Conservation (phyloP, 2,329 filamentous ascomycete genomes). For the Tolypocladium cylindrosporum region DNA sequence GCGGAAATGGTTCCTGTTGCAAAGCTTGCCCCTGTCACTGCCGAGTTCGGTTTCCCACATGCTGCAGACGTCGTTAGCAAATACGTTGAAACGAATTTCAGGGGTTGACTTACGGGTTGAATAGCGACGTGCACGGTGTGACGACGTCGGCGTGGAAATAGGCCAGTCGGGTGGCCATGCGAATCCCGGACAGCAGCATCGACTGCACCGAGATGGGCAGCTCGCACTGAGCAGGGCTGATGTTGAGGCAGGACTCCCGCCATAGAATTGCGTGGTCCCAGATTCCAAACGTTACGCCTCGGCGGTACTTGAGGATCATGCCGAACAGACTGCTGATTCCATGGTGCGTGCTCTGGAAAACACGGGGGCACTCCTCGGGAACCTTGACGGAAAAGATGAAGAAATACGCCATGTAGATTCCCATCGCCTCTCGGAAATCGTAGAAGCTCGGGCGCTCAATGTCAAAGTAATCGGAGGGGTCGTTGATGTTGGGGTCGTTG, state of each 20-base stretch:
- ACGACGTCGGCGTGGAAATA: slow-evolving; percentile 48
- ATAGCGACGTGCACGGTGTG: slow-evolving; percentile 48
- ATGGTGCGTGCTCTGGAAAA: slow-evolving; percentile 55
- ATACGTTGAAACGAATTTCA: too few relatives aligned
- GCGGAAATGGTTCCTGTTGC: slow-evolving; percentile 45
- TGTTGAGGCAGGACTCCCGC: slow-evolving; percentile 43
- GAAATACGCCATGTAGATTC: slow-evolving; percentile 31
- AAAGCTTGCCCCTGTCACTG: slow-evolving; percentile 43
- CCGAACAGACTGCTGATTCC: slow-evolving; percentile 51
- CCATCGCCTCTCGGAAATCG: slow-evolving; percentile 23
- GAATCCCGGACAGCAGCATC: slow-evolving; percentile 34
- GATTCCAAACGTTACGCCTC: slow-evolving; percentile 48
- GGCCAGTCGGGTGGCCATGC: slow-evolving; percentile 34
- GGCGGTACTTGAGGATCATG: slow-evolving; percentile 51
- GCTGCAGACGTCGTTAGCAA: slow-evolving; percentile 1
- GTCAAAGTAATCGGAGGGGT: slow-evolving; percentile 19
- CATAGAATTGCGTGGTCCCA: slow-evolving; percentile 56
- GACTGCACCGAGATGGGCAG: slow-evolving; percentile 38
- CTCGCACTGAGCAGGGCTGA: slow-evolving; percentile 37
- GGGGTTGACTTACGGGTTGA: slow-evolving; percentile 35
- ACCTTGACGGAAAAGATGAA: slow-evolving; percentile 50
- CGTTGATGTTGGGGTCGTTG: slow-evolving; percentile 25
- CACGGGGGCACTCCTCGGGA: slow-evolving; percentile 45
- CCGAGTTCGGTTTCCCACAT: slow-evolving; percentile 55
- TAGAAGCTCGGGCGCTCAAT: slow-evolving; percentile 23